These are phyloP conservation scores for Hypoxylon fragiforme DNA, from an alignment of 495 filamentous ascomycete species.

Conservation along the genomic window DNA sequence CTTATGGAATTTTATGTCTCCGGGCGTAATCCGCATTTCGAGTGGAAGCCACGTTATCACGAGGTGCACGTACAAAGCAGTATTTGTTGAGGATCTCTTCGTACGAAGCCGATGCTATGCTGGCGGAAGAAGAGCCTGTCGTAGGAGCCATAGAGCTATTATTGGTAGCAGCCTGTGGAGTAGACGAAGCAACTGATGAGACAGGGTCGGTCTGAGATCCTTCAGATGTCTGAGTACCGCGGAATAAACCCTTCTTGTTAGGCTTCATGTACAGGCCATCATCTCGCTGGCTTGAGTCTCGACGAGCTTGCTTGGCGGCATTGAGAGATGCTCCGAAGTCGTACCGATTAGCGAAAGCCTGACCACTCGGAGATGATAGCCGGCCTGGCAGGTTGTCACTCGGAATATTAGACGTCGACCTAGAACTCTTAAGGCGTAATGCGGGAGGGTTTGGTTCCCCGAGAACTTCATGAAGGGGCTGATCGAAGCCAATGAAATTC, in stretches of 20 bases:
- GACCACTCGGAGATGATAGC: constrained; percentile 62
- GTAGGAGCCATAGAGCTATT: constrained; percentile 19
- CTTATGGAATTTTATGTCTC: constrained; percentile 3
- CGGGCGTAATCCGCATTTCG: constrained; percentile 31
- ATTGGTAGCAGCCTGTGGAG: constrained; percentile 11
- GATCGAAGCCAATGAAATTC: constrained; percentile 59
- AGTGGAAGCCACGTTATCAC: constrained; percentile 28
- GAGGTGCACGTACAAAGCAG: constrained; percentile 86
- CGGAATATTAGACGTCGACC: constrained; percentile 49
- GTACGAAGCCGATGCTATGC: constrained; percentile 80
- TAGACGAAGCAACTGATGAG: constrained; percentile 7
- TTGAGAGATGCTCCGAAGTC: constrained; percentile 88
- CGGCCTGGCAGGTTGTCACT: constrained; percentile 54
- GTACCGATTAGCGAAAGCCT: constrained; percentile 88
- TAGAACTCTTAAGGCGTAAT: constrained; percentile 56
- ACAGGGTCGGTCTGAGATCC: constrained; percentile 20
- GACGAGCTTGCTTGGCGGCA: constrained; percentile 75
- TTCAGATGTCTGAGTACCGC: constrained; percentile 26
- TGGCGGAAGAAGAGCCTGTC: constrained; percentile 37
- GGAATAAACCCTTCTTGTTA: constrained; percentile 39
- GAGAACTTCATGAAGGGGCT: constrained; percentile 58
- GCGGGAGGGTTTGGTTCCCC: constrained; percentile 50
- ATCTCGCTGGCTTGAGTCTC: constrained; percentile 54
- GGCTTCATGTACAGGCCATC: constrained; percentile 57
- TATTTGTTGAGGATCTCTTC: constrained; percentile 95